Percentiles rank a stretch among this genome's conserved stretches.
Conservation (phyloP, 1,139 yeast genomes). For the Geotrichum candidum region DNA sequence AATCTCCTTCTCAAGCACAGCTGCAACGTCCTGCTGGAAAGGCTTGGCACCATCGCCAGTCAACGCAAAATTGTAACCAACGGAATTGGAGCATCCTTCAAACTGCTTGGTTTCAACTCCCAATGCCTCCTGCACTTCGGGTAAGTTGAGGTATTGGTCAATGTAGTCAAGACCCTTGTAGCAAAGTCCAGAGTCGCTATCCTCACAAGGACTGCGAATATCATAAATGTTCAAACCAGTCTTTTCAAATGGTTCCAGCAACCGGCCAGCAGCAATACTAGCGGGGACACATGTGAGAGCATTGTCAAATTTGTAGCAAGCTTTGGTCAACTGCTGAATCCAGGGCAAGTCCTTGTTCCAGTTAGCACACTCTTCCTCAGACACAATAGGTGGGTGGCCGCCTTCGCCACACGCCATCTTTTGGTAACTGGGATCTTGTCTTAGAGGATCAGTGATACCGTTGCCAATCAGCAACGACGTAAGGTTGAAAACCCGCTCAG, state of each 20-base stretch:
- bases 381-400: constrained; percentile 76
- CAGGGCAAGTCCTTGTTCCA: constrained; percentile 73
- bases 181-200: constrained; percentile 55
- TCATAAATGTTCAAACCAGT: constrained; percentile 94
- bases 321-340: constrained; percentile 70
- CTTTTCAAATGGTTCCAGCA: constrained; percentile 79
- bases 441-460: constrained; percentile 89
- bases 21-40: constrained; percentile 56
- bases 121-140: constrained; percentile 65
- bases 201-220: constrained; percentile 80
- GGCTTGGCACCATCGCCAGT: constrained; percentile 66
- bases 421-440: constrained; percentile 81
- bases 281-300: constrained; percentile 95
- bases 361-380: constrained; percentile 69
- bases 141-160: constrained; percentile 62
- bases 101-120: constrained; percentile 89
- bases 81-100: constrained; percentile 62
- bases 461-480: constrained; percentile 90
- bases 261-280: constrained; percentile 80
- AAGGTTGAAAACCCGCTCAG: constrained; percentile 79
- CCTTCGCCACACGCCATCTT: constrained; percentile 98
- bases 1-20: constrained; percentile 52
- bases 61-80: constrained; percentile 46
- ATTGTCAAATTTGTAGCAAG: constrained; percentile 73
- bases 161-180: constrained; percentile 65